Evolutionary conservation across 768 basidiomycete genomes (phyloP).

Genomic region (Tulasnella sp.): DNA sequence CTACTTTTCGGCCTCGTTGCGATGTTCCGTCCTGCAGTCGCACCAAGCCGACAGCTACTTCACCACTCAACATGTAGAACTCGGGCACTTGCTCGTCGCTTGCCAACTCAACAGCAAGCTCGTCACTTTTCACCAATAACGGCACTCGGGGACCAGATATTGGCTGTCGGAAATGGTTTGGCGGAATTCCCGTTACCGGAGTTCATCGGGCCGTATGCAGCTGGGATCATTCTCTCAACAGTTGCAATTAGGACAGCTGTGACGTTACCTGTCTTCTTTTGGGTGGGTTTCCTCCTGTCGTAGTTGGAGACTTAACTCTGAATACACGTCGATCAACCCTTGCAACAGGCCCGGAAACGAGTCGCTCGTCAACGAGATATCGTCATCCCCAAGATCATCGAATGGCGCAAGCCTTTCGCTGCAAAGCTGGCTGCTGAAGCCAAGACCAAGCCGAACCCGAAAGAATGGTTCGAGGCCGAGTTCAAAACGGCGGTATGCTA

Average conservation of each 20-base stretch:
- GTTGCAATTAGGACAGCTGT: constrained; percentile 13
- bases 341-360: constrained; percentile 14
- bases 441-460: constrained; percentile 21
- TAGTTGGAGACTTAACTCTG: background rate
- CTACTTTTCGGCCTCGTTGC: background rate
- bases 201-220: constrained; percentile 18
- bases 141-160: constrained; percentile 5
- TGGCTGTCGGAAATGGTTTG: background rate
- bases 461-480: constrained; percentile 24
- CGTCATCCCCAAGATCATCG: constrained; percentile 24
- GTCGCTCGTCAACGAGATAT: constrained; percentile 20
- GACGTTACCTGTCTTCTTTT: constrained; percentile 6
- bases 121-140: constrained; percentile 16
- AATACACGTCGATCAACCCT: background rate
- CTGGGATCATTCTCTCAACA: constrained; percentile 12
- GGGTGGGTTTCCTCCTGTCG: background rate
- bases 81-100: background rate
- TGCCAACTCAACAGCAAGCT: background rate
- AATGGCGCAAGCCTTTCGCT: constrained; percentile 24
- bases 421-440: constrained; percentile 17
- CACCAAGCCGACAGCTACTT: background rate
- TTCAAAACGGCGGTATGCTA: constrained; percentile 22
- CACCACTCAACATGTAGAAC: background rate
- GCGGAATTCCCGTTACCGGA: constrained; percentile 4
- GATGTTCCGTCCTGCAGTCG: constrained; percentile 5